phyloP scores from a whole-genome alignment of 1,139 yeast genomes.

The Saccharomyces pastorianus region DNA sequence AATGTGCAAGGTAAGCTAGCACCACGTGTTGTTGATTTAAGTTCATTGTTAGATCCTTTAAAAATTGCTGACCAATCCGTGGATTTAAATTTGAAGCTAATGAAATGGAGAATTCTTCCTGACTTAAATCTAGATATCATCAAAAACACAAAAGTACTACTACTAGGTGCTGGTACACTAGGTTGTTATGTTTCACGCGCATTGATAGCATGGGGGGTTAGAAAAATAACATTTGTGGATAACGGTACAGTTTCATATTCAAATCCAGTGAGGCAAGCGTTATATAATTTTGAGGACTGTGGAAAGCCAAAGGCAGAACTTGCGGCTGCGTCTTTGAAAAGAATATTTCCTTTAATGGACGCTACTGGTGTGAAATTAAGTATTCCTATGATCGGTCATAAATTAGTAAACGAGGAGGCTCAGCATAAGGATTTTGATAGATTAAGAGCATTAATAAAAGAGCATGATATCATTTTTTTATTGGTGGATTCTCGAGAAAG shows the following conservation, averaged over 20 bases:
- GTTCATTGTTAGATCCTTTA: slow-evolving; percentile 68
- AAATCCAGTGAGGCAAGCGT: slow-evolving; percentile 91
- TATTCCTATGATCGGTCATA: slow-evolving; percentile 96
- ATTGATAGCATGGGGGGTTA: slow-evolving; percentile 88
- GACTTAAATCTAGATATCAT: slow-evolving; percentile 60
- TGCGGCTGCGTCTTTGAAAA: slow-evolving; percentile 67
- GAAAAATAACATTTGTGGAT: slow-evolving; percentile 79
- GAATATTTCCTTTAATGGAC: slow-evolving; percentile 69
- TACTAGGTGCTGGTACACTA: slow-evolving; percentile 93
- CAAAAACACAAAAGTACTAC: slow-evolving; percentile 51
- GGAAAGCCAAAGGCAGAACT: slow-evolving; percentile 66
- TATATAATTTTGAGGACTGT: slow-evolving; percentile 66
- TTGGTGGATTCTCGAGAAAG: slow-evolving; percentile 93
- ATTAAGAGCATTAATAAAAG: slow-evolving; percentile 47
- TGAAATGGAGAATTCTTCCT: slow-evolving; percentile 97
- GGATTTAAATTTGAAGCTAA: slow-evolving; percentile 76
- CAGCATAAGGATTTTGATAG: slow-evolving; percentile 46
- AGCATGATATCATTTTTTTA: slow-evolving; percentile 69
- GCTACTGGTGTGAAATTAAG: slow-evolving; percentile 56
- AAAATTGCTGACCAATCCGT: slow-evolving; percentile 86
- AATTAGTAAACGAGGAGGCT: slow-evolving; percentile 46
- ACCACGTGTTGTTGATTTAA: slow-evolving; percentile 77
- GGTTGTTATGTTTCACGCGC: slow-evolving; percentile 88
- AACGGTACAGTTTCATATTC: slow-evolving; percentile 83
- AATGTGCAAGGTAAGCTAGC: slow-evolving; percentile 62